Percentiles rank a stretch among this genome's conserved stretches.
Conservation (phyloP, 441 rosid species). For the Manihot esculenta region DNA sequence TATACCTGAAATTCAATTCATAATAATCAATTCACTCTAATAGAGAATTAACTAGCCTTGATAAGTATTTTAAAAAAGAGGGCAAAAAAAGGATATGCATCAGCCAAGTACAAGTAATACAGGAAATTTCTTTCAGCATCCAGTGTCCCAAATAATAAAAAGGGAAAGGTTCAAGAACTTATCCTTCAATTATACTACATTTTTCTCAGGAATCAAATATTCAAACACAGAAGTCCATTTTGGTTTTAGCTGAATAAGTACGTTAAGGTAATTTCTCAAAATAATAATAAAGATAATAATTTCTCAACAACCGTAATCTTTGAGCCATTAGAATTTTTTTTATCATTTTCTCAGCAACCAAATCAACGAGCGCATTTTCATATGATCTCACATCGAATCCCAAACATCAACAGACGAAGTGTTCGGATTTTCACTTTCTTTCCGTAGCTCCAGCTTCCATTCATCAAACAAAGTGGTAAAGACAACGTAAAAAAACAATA, state of each 20-base stretch:
- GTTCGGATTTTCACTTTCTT: no score
- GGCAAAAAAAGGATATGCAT: not conserved
- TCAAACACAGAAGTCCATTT: not conserved
- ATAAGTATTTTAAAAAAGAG: not conserved
- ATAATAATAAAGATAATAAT: no score
- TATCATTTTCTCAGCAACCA: not conserved
- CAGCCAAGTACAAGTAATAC: not conserved
- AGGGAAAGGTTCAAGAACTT: not conserved
- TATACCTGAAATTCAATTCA: conserved; percentile 55
- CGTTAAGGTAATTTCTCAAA: not conserved
- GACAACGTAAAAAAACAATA: not conserved
- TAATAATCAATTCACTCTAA: not conserved
- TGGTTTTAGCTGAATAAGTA: not conserved
- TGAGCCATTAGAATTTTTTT: not conserved
- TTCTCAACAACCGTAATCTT: not conserved
- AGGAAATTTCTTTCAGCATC: not conserved
- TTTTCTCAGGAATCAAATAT: not conserved
- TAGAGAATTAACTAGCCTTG: not conserved
- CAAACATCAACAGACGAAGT: no score
- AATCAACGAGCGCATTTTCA: not conserved
- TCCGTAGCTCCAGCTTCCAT: not conserved
- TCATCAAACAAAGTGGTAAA: not conserved
- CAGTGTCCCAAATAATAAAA: not conserved
- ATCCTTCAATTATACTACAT: not conserved
- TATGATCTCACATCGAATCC: not conserved